Evolutionary conservation across 768 basidiomycete genomes (phyloP), one percentile per base, ranked within the genome.

Genomic region (Xanthoconium stramineum): DNA sequence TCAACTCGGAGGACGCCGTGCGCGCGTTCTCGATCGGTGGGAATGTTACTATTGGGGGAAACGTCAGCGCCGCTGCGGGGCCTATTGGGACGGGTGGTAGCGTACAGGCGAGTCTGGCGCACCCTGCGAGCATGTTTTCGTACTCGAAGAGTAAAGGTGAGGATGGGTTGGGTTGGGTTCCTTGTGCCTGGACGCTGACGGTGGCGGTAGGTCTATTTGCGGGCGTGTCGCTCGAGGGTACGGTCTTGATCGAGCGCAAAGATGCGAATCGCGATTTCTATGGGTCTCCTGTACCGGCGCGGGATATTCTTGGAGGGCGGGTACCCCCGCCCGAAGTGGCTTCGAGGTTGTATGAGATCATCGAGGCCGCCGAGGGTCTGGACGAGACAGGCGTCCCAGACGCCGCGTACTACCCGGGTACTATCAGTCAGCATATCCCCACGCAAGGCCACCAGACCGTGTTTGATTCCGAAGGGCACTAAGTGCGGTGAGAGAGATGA

Each of bases 281-380:
- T 63, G 96, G 96, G 4, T 94, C 93, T 3, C 78, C 85, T 3
- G 84, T 98, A 6, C 89, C 94, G 7, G 92, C 94, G 0, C 80
- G 81, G 56, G 94, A 96, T 66, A 95, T 99, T 64, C 83, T 99
- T 29, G 84, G 89, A 50, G 96, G 96, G 37, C 86, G 88, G 19
- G 95, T 98, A 2, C 97, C 96, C 6, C 91, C 96, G n/a, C 96
- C 97, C 0, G 96, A 98, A 74, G 92, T 96, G 54, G 94, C 94
- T 1, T 91, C 89, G 33, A 80, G 81, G 60, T 70, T 98, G 61
- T 98, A 98, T 72, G 96, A 98, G 69, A 88, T 98, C 66, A 96
- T 99, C 62, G 96, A 98, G 74, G 89, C 92, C 35, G 93, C 93
- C 9, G 94, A 95, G 72, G 94, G 94, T 35, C 75, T 96, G 47